phyloP scores from a whole-genome alignment of 1,284 basidiomycete species.

The Sanghuangporus sanghuang region DNA sequence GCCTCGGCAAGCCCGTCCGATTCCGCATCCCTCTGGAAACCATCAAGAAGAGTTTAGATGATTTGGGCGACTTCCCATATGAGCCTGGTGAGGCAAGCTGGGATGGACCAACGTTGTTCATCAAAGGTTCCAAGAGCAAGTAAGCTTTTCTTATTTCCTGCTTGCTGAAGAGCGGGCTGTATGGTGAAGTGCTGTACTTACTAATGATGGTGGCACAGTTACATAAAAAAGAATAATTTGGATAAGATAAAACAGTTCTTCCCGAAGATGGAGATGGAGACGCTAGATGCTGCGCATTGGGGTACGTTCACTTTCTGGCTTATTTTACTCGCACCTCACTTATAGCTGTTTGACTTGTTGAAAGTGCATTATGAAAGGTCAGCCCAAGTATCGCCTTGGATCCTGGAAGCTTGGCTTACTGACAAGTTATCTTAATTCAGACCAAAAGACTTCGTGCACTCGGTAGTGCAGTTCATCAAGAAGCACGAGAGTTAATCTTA shows the following conservation, averaged over 20 bases:
- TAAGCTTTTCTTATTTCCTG: slow-evolving; percentile 29
- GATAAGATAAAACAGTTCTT: slow-evolving; percentile 60
- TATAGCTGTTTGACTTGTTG: neutral
- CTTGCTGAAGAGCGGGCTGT: neutral
- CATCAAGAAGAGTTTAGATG: slow-evolving; percentile 53
- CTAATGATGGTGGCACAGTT: slow-evolving; percentile 34
- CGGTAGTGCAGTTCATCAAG: slow-evolving; percentile 37
- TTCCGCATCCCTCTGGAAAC: slow-evolving; percentile 74
- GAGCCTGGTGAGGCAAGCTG: slow-evolving; percentile 51
- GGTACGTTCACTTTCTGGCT: slow-evolving; percentile 36
- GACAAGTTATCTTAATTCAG: slow-evolving; percentile 23
- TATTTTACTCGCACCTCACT: slow-evolving; percentile 1
- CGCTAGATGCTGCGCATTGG: slow-evolving; percentile 64
- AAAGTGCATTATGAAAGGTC: slow-evolving; percentile 59
- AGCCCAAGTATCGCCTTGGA: slow-evolving; percentile 14
- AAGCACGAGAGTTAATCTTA: neutral
- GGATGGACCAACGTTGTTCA: slow-evolving; percentile 62
- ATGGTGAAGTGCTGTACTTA: neutral
- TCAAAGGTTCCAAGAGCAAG: slow-evolving; percentile 78
- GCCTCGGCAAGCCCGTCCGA: slow-evolving; percentile 35
- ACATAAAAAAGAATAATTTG: slow-evolving; percentile 66
- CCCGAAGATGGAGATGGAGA: slow-evolving; percentile 51
- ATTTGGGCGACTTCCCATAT: slow-evolving; percentile 76
- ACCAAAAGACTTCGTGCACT: slow-evolving; percentile 41
- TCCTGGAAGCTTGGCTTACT: neutral